Conservation (phyloP, 164 flowering plant species). For the Hamamelis virginiana region DNA sequence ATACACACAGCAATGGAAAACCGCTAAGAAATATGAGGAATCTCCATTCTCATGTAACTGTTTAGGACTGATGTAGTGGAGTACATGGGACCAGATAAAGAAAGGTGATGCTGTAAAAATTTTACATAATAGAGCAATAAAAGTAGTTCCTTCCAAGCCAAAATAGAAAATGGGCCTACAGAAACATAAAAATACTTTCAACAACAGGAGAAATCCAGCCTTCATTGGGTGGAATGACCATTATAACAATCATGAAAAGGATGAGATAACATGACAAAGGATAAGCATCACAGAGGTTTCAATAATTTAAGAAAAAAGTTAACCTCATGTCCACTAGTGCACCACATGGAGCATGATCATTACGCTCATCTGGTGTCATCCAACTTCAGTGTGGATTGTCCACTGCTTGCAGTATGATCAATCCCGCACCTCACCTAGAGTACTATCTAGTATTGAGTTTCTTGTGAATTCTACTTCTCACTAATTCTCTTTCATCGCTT, state of each 20-base stretch:
- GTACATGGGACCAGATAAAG: slow-evolving; percentile 8
- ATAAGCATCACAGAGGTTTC: not conserved
- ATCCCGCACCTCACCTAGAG: not conserved
- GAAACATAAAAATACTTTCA: not conserved
- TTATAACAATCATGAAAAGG: slow-evolving; percentile 1
- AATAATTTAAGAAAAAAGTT: no score
- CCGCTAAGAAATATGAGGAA: not conserved
- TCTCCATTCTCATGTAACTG: no score
- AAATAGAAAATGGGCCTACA: not conserved
- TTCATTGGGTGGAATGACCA: slow-evolving; percentile 6
- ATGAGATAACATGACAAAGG: not conserved
- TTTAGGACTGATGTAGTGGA: not conserved
- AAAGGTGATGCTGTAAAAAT: not conserved
- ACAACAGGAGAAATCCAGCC: slow-evolving; percentile 2
- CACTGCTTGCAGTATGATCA: not conserved
- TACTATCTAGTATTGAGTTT: not conserved
- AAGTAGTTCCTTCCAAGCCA: not conserved
- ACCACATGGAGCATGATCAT: slow-evolving; percentile 4
- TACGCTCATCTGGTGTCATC: not conserved
- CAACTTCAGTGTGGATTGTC: not conserved
- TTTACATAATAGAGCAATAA: not conserved
- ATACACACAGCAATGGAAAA: not conserved
- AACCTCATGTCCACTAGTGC: not conserved
- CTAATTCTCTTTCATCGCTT: not conserved
- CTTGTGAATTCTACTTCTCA: not conserved